Percentiles rank a stretch among this genome's conserved stretches.
These are phyloP conservation scores for Stephanodiscus minutulus DNA, from an alignment of 108 stramenopile genomes.

Conservation along the genomic window DNA sequence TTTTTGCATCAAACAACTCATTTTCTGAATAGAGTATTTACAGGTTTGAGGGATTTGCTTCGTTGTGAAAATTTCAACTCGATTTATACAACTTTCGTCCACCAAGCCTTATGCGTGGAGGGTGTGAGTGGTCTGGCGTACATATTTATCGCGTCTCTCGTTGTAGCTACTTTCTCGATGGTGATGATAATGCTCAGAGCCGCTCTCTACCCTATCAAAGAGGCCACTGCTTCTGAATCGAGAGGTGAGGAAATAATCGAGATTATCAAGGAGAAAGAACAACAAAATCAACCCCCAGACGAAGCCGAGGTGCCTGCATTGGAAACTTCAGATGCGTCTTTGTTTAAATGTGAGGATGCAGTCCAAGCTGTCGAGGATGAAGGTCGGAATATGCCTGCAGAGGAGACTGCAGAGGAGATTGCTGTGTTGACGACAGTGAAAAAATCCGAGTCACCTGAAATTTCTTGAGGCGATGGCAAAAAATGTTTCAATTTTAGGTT, in stretches of 20 bases:
- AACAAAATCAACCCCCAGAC: background rate
- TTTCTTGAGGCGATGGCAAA: too few relatives aligned
- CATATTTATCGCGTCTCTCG: conserved; percentile 4
- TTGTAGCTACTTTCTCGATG: conserved; percentile 5
- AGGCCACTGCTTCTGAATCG: background rate
- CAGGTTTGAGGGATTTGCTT: conserved; percentile 8
- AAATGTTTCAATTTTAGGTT: too few relatives aligned
- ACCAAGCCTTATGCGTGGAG: conserved; percentile 13
- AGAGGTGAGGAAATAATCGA: background rate
- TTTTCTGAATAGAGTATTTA: background rate
- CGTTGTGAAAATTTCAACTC: conserved; percentile 17
- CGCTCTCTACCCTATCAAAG: conserved; percentile 6
- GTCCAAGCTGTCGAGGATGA: too few relatives aligned
- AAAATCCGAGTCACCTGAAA: too few relatives aligned
- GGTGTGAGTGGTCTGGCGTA: conserved; percentile 16
- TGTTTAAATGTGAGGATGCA: too few relatives aligned
- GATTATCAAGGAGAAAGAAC: conserved; percentile 2
- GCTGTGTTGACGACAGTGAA: too few relatives aligned
- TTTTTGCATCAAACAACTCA: background rate
- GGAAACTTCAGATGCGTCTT: too few relatives aligned
- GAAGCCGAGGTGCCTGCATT: too few relatives aligned
- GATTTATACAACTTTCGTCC: conserved; percentile 20
- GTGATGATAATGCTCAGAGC: conserved; percentile 13
- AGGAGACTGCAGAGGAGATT: background rate
- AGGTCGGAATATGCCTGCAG: background rate